Evolutionary conservation across 108 stramenopile species (phyloP).

Genomic region (Nitzschia sp.): DNA sequence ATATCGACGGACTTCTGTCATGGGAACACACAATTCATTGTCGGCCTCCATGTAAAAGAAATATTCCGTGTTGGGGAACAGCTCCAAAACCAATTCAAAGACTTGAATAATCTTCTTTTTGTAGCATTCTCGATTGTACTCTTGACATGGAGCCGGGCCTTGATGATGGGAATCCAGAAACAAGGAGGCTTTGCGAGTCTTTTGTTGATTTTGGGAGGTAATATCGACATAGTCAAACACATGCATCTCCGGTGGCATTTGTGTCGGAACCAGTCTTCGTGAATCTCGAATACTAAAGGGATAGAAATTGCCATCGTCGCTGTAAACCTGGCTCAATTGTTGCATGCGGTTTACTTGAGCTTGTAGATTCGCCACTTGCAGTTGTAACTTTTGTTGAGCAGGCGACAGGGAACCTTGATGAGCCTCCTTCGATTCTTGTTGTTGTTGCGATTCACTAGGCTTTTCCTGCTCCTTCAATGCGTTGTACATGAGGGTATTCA

Average conservation of each 20-base stretch:
- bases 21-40: constrained; percentile 37
- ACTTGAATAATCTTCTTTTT: constrained; percentile 37
- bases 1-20: constrained; percentile 23
- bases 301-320: constrained; percentile 27
- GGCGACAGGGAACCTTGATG: neutral
- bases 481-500: constrained; percentile 7
- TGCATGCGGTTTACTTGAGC: constrained; percentile 6
- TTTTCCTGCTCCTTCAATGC: neutral
- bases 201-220: constrained; percentile 16
- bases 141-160: constrained; percentile 31
- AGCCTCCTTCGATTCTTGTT: neutral
- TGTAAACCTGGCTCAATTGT: constrained; percentile 15
- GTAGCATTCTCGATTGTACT: constrained; percentile 31
- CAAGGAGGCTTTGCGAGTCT: constrained; percentile 11
- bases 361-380: constrained; percentile 1
- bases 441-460: neutral
- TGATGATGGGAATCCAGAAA: constrained; percentile 26
- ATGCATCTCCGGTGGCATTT: constrained; percentile 28
- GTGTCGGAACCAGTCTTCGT: constrained; percentile 26
- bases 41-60: constrained; percentile 45
- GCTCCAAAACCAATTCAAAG: constrained; percentile 25
- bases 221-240: constrained; percentile 42
- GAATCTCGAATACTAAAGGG: constrained; percentile 44
- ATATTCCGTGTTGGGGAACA: constrained; percentile 25
- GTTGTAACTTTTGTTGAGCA: neutral